Conservation (phyloP, 2,329 filamentous ascomycete species). For the Aureobasidium namibiae region DNA sequence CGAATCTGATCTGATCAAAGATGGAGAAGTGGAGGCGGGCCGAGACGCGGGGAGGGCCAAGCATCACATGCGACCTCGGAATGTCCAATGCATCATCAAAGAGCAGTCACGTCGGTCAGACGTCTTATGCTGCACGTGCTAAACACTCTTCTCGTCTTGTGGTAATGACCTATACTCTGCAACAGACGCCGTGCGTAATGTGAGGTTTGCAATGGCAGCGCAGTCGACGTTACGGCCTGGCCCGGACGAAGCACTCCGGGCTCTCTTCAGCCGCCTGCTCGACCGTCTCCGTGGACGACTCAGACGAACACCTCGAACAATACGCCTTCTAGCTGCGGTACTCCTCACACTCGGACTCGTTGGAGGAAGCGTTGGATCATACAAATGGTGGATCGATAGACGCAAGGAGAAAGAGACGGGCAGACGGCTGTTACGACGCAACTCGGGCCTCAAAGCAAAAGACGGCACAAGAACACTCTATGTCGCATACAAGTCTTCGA, state of each 20-base stretch:
- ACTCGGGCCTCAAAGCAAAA: constrained; percentile 88
- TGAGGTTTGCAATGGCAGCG: constrained; percentile 56
- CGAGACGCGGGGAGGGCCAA: background rate
- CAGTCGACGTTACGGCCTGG: constrained; percentile 66
- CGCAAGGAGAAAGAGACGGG: constrained; percentile 76
- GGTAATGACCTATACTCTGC: background rate
- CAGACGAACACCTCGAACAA: constrained; percentile 58
- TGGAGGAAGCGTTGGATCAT: constrained; percentile 67
- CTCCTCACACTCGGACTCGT: constrained; percentile 71
- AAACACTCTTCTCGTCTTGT: background rate
- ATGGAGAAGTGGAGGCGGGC: background rate
- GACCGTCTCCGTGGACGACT: constrained; percentile 43
- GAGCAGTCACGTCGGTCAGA: background rate
- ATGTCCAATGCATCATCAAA: background rate
- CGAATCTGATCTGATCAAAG: too few relatives aligned
- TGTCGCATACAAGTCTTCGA: constrained; percentile 81
- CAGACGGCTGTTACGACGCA: constrained; percentile 71
- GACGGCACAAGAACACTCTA: constrained; percentile 93
- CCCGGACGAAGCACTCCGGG: constrained; percentile 35
- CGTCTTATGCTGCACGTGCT: background rate
- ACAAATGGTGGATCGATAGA: constrained; percentile 64
- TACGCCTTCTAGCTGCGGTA: constrained; percentile 67
- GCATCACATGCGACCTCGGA: constrained; percentile 13
- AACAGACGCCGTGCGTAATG: background rate
- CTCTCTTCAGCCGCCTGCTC: constrained; percentile 41